Conservation (phyloP, 2,329 filamentous ascomycete genomes). For the Lasiodiplodia citricola region DNA sequence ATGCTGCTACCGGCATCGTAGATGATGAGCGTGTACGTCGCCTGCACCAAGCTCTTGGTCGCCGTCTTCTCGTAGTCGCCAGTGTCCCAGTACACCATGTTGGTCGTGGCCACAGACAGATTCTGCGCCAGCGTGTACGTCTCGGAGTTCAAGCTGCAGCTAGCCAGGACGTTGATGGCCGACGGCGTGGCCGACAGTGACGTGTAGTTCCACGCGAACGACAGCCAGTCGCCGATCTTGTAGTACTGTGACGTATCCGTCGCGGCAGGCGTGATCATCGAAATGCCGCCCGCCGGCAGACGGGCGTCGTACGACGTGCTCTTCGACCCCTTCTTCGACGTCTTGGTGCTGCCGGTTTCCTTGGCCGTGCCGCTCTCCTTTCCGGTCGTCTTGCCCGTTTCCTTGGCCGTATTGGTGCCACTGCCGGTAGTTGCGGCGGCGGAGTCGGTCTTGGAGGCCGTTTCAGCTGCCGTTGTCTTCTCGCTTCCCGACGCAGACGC, state of each 20-base stretch:
- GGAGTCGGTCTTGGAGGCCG: conserved; percentile 15
- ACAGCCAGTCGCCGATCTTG: conserved; percentile 67
- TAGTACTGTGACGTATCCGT: conserved; percentile 61
- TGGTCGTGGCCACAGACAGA: conserved; percentile 59
- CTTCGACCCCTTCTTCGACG: conserved; percentile 19
- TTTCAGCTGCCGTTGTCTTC: not conserved
- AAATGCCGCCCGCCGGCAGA: conserved; percentile 63
- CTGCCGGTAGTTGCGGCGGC: not conserved
- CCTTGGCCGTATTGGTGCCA: conserved; percentile 11
- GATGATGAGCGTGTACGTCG: conserved; percentile 68
- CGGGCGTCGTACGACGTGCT: conserved; percentile 55
- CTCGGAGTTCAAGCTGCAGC: conserved; percentile 62
- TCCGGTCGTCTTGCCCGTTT: not conserved
- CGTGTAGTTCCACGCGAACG: conserved; percentile 73
- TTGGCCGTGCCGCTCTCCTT: not conserved
- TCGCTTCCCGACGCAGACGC: conserved; percentile 3
- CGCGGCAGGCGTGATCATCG: conserved; percentile 64
- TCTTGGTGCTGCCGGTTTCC: conserved; percentile 17
- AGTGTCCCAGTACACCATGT: conserved; percentile 66
- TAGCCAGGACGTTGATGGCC: conserved; percentile 66
- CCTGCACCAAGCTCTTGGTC: conserved; percentile 56
- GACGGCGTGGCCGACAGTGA: conserved; percentile 64
- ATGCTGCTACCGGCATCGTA: conserved; percentile 62
- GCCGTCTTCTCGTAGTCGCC: conserved; percentile 51
- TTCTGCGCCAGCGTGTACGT: conserved; percentile 68